Evolutionary conservation across 371 early-diverging fungal species (phyloP).

Genomic region (Batkoa obscura): DNA sequence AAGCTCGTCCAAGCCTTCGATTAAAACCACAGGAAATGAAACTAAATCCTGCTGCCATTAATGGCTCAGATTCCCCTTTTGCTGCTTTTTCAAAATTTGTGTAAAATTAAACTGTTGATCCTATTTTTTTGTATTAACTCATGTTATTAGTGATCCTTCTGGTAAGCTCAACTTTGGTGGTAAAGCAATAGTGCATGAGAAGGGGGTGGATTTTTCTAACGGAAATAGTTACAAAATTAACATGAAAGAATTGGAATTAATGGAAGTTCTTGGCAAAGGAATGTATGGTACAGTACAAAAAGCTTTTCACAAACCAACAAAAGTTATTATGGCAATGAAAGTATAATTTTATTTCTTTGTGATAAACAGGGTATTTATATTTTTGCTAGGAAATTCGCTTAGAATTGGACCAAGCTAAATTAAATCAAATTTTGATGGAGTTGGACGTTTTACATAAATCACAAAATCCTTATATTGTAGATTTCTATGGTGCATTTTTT

Average conservation of each 20-base stretch:
- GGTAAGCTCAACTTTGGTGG: slow-evolving; percentile 81
- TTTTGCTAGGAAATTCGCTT: slow-evolving; percentile 61
- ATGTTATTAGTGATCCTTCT: slow-evolving; percentile 45
- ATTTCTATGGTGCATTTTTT: slow-evolving; percentile 95
- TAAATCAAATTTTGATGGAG: slow-evolving; percentile 85
- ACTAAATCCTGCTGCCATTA: slow-evolving; percentile 5
- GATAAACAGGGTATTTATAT: neutral
- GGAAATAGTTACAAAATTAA: slow-evolving; percentile 75
- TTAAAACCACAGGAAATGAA: slow-evolving; percentile 12
- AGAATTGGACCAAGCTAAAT: slow-evolving; percentile 67
- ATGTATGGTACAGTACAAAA: slow-evolving; percentile 86
- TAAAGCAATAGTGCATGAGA: slow-evolving; percentile 75
- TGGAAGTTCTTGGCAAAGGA: slow-evolving; percentile 70
- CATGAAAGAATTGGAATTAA: slow-evolving; percentile 60
- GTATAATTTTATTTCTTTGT: slow-evolving; percentile 10
- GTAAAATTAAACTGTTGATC: slow-evolving; percentile 16
- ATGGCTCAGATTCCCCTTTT: slow-evolving; percentile 30
- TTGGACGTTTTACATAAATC: slow-evolving; percentile 74
- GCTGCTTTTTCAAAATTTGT: slow-evolving; percentile 49
- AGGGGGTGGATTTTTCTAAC: slow-evolving; percentile 77
- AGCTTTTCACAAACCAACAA: slow-evolving; percentile 71
- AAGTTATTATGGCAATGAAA: slow-evolving; percentile 86
- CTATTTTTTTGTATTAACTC: neutral
- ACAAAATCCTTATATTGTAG: slow-evolving; percentile 72
- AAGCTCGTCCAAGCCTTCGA: slow-evolving; percentile 11